Evolutionary conservation across 2,329 filamentous ascomycete genomes (phyloP).

Genomic region (Nemania sp.): DNA sequence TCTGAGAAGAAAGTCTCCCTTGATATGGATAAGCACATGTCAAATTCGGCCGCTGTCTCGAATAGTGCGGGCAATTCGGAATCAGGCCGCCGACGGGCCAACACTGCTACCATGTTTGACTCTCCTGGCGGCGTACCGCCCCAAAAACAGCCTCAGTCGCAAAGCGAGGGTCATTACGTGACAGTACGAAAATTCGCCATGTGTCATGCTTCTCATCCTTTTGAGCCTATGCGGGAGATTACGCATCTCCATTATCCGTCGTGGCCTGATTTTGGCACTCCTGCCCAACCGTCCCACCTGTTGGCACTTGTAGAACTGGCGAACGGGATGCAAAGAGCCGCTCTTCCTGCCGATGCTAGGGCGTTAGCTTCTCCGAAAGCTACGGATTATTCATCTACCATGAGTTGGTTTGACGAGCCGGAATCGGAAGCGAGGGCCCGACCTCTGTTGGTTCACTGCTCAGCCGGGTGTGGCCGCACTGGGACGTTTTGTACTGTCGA

Average conservation of each 20-base stretch:
- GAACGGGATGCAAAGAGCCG: constrained; percentile 70
- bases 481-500: constrained; percentile 97
- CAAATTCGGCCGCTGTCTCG: constrained; percentile 42
- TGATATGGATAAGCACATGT: constrained; percentile 62
- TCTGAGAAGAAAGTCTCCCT: constrained; percentile 83
- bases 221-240: constrained; percentile 85
- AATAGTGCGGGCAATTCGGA: constrained; percentile 42
- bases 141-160: constrained; percentile 32
- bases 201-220: constrained; percentile 75
- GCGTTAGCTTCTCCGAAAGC: constrained; percentile 40
- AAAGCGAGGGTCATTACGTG: constrained; percentile 70
- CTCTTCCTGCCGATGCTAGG: constrained; percentile 51
- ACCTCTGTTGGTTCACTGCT: constrained; percentile 91
- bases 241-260: constrained; percentile 92
- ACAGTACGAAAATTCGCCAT: constrained; percentile 86
- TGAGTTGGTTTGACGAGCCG: constrained; percentile 62
- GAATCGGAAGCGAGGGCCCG: constrained; percentile 56
- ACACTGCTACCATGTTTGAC: constrained; percentile 54
- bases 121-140: constrained; percentile 33
- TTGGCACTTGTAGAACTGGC: constrained; percentile 88
- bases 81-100: constrained; percentile 54
- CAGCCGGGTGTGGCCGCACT: constrained; percentile 91
- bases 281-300: constrained; percentile 84
- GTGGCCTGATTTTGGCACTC: constrained; percentile 98
- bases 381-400: constrained; percentile 38